A percentile compares a stretch with the other conserved stretches of the same genome.
Conservation (phyloP, 805 yeast species). For the Metschnikowia santaceciliae region DNA sequence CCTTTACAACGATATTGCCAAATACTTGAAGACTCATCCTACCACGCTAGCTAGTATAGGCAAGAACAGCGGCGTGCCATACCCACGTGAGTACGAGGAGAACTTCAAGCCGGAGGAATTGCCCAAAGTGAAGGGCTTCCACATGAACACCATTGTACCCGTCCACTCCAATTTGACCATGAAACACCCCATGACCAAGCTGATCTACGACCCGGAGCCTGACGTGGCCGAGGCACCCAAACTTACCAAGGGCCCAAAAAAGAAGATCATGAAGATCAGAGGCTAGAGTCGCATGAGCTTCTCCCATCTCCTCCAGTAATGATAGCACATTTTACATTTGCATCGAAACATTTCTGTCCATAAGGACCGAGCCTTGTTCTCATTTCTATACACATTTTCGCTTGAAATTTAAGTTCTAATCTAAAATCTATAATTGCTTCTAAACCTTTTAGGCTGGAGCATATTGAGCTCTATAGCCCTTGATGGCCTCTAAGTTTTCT, state of each 20-base stretch:
- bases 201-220: slow-evolving; percentile 52
- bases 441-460: slow-evolving; percentile 31
- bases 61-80: slow-evolving; percentile 49
- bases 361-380: not conserved
- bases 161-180: slow-evolving; percentile 72
- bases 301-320: not conserved
- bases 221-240: slow-evolving; percentile 36
- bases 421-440: not conserved
- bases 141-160: slow-evolving; percentile 86
- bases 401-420: not conserved
- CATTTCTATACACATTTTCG: not conserved
- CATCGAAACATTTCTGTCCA: not conserved
- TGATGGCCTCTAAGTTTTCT: slow-evolving; percentile 55
- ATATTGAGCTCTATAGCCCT: slow-evolving; percentile 52
- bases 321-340: not conserved
- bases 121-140: slow-evolving; percentile 82
- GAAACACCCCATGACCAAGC: slow-evolving; percentile 79
- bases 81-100: slow-evolving; percentile 55
- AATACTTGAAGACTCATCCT: slow-evolving; percentile 61
- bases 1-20: slow-evolving; percentile 55
- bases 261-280: slow-evolving; percentile 61
- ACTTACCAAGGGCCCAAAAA: slow-evolving; percentile 45
- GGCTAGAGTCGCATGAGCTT: slow-evolving; percentile 25
- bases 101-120: slow-evolving; percentile 53
- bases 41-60: slow-evolving; percentile 60